Conservation (phyloP, 2,329 filamentous ascomycete species). For the Ceratocystis variospora region DNA sequence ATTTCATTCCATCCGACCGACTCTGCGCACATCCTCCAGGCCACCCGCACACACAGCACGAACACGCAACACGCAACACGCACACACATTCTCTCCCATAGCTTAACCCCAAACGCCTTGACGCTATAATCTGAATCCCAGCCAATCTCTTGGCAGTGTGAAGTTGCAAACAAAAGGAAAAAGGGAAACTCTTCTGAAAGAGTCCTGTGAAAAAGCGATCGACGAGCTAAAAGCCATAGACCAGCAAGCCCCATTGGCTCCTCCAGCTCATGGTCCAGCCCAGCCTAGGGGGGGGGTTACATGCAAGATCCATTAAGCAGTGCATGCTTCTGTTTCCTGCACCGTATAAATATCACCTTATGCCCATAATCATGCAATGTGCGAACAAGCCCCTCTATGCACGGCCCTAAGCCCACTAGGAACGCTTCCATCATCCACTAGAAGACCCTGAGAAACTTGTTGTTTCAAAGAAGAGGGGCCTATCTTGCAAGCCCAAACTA, state of each 20-base stretch:
- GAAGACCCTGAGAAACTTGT: neutral
- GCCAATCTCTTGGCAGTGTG: constrained; percentile 1
- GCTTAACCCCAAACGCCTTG: neutral
- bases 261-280: neutral
- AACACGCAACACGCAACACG: neutral
- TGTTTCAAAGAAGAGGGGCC: constrained; percentile 6
- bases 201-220: constrained; percentile 2
- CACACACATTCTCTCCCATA: neutral
- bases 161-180: neutral
- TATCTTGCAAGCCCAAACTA: neutral
- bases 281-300: neutral
- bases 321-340: neutral
- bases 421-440: neutral
- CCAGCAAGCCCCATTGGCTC: neutral
- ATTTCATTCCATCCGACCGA: neutral
- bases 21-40: neutral
- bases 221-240: neutral
- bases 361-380: neutral
- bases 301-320: neutral
- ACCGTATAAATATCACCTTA: neutral
- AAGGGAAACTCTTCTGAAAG: neutral
- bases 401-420: neutral
- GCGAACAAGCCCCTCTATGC: neutral
- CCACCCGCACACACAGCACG: neutral
- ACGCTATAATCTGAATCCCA: neutral